Percentiles rank a stretch among this genome's conserved stretches.
These are phyloP conservation scores for Globisporangium barbulae DNA, from an alignment of 352 stramenopile genomes.

Conservation along the genomic window DNA sequence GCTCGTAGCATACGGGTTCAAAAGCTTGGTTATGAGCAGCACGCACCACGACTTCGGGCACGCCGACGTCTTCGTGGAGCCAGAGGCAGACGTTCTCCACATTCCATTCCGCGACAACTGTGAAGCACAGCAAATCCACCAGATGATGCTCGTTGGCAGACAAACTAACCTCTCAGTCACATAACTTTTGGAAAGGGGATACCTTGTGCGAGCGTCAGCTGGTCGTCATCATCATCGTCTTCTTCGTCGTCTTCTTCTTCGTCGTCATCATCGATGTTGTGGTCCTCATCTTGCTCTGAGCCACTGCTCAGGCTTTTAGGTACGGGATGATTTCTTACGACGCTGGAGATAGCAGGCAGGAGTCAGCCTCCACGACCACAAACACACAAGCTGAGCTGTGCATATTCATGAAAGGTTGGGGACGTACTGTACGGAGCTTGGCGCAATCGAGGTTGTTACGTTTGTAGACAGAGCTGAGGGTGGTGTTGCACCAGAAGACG, in stretches of 20 bases:
- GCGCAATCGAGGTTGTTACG: background rate
- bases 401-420: background rate
- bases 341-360: background rate
- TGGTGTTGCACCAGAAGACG: background rate
- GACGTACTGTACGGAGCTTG: background rate
- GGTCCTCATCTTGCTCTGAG: conserved; percentile 19
- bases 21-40: too few relatives aligned
- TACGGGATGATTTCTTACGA: background rate
- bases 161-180: background rate
- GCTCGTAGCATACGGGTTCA: too few relatives aligned
- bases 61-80: conserved; percentile 73
- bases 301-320: background rate
- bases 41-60: conserved; percentile 66
- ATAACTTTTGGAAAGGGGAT: background rate
- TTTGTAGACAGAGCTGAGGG: background rate
- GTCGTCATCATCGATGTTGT: conserved; percentile 20
- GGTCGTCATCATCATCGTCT: conserved; percentile 47
- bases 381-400: too few relatives aligned
- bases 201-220: conserved; percentile 69
- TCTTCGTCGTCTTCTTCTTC: conserved; percentile 37
- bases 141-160: background rate
- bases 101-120: conserved; percentile 74
- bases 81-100: conserved; percentile 82
- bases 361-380: background rate
- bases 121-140: background rate